Base-by-base conservation (phyloP, 257 asterid genomes). In the Ligustrum vulgare region DNA sequence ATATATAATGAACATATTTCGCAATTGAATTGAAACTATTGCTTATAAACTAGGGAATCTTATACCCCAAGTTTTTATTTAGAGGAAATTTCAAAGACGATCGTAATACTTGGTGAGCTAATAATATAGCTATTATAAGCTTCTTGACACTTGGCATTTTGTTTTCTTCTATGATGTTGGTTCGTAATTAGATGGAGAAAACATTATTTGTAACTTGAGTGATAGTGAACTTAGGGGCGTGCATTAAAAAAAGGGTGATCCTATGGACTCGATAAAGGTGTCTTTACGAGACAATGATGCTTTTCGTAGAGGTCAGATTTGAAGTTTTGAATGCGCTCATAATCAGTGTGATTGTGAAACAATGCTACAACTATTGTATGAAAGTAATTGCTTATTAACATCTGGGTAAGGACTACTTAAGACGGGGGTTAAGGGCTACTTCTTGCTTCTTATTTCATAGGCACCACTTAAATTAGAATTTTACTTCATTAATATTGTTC, bases 11-110 rank as follows among this genome's bases (percentile, higher is more conserved):
- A 54, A 36, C 74, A 69, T 15, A 60, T 67, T 63, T 45, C 22
- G 18, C 37, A n/a, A 10, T 23, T 71, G 34, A 67, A 69, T 45
- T 51, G 20, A 35, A 35, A 22, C 49, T 22, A 8, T 75, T 20
- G 16, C 65, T 80, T 36, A 22, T 66, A 62, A 77, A 76, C 69
- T 69, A 64, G 66, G 43, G 45, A 79, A 70, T 56, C 58, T 78
- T 5, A 15, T 47, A 41, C 73, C 28, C 18, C 22, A 72, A 33
- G 32, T 22, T 41, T n/a, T 32, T 41, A 41, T 54, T 39, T 4
- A 3, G 68, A 66, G 71, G 79, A 62, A 65, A 56, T 6, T 45
- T 34, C 35, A 16, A 34, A 37, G 65, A 60, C 74, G 73, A 65
- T 25, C 67, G 16, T 16, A 35, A 60, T 72, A 25, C 77, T 78